Evolutionary conservation across 495 filamentous ascomycete genomes (phyloP).

Genomic region (Penicillium longicatenatum): DNA sequence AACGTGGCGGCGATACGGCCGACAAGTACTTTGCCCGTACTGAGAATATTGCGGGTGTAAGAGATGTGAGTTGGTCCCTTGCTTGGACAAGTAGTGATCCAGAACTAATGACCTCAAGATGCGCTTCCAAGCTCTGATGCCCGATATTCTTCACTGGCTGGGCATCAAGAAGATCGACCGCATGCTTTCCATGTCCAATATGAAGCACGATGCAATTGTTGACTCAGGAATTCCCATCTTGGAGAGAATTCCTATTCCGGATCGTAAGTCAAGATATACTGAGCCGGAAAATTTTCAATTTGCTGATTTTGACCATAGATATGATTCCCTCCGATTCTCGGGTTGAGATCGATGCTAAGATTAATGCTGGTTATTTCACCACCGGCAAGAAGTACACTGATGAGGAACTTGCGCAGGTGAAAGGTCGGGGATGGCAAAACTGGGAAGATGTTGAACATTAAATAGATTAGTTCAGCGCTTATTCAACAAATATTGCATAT

Average conservation of each 20-base stretch:
- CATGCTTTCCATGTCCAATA: slow-evolving; percentile 99
- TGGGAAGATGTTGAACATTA: slow-evolving; percentile 51
- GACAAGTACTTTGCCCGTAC: slow-evolving; percentile 98
- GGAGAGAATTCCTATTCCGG: slow-evolving; percentile 91
- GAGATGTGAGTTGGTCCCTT: slow-evolving; percentile 42
- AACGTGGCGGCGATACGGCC: slow-evolving; percentile 77
- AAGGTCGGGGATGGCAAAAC: slow-evolving; percentile 92
- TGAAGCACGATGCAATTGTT: slow-evolving; percentile 99
- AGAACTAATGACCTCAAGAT: slow-evolving; percentile 52
- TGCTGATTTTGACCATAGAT: slow-evolving; percentile 31
- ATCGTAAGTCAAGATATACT: slow-evolving; percentile 34
- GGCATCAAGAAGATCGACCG: slow-evolving; percentile 98
- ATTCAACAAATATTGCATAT: background rate
- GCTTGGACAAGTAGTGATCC: background rate
- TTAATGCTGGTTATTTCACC: slow-evolving; percentile 93
- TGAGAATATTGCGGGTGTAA: slow-evolving; percentile 95
- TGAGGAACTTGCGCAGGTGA: slow-evolving; percentile 80
- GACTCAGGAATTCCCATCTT: slow-evolving; percentile 91
- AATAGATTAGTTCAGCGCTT: background rate
- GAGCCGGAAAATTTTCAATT: too few species aligned
- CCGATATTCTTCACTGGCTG: slow-evolving; percentile 96
- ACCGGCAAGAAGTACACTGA: slow-evolving; percentile 86
- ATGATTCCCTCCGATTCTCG: slow-evolving; percentile 94
- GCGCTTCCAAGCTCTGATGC: slow-evolving; percentile 99
- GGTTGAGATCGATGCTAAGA: slow-evolving; percentile 99